These are phyloP conservation scores for Beauveria sp. DNA, from an alignment of 2,329 filamentous ascomycete genomes.

Conservation along the genomic window DNA sequence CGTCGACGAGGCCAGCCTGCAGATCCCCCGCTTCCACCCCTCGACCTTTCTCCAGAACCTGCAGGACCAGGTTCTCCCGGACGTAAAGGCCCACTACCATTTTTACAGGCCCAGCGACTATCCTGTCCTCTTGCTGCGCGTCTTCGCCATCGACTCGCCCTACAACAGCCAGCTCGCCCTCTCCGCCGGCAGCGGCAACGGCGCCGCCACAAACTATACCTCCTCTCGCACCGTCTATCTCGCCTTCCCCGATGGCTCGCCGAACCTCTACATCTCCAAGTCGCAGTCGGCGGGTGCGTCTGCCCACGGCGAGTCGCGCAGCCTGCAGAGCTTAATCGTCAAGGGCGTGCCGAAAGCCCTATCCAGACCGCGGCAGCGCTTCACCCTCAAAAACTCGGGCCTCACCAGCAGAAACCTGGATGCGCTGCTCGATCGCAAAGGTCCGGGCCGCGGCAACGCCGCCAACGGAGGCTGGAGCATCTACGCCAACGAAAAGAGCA, in stretches of 20 bases:
- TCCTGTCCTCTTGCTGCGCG: constrained; percentile 67
- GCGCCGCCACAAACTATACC: constrained; percentile 43
- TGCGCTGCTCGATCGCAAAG: constrained; percentile 61
- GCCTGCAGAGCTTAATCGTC: constrained; percentile 62
- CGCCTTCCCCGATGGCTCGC: constrained; percentile 73
- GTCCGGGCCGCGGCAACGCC: constrained; percentile 60
- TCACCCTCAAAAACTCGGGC: constrained; percentile 58
- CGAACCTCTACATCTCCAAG: constrained; percentile 62
- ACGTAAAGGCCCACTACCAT: constrained; percentile 79
- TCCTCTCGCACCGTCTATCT: constrained; percentile 67
- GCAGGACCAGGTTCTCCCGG: constrained; percentile 64
- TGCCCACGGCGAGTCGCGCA: constrained; percentile 46
- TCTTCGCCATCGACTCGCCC: constrained; percentile 73
- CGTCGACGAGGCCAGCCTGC: constrained; percentile 38
- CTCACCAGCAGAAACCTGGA: constrained; percentile 64
- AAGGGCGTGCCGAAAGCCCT: constrained; percentile 78
- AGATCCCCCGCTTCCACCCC: constrained; percentile 67
- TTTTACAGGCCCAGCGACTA: constrained; percentile 62
- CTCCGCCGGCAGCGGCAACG: constrained; percentile 23
- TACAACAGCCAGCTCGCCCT: constrained; percentile 58
- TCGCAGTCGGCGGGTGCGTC: constrained; percentile 36
- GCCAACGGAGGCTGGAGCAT: constrained; percentile 74
- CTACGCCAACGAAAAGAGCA: constrained; percentile 57
- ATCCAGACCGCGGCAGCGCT: constrained; percentile 65
- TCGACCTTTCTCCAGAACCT: constrained; percentile 72